Percentiles rank a stretch among this genome's conserved stretches.
phyloP scores from a whole-genome alignment of 2,329 filamentous ascomycete species.

The Polychaeton citri region DNA sequence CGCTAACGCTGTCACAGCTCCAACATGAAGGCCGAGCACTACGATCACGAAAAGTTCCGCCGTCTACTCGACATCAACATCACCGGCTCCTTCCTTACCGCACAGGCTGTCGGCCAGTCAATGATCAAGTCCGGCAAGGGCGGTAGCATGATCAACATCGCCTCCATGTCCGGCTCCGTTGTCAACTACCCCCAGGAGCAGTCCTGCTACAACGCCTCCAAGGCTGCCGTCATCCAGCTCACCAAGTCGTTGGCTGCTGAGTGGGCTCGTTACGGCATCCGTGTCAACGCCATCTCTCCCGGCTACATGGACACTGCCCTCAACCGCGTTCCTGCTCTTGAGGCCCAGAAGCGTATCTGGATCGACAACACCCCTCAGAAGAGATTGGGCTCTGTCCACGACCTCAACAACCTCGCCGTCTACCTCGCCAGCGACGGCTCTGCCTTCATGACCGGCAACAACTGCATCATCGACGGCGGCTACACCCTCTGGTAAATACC shows the following conservation, averaged over 20 bases:
- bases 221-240: constrained; percentile 66
- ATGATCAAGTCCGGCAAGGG: constrained; percentile 63
- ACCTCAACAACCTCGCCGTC: constrained; percentile 64
- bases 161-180: constrained; percentile 43
- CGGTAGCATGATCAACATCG: constrained; percentile 62
- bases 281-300: constrained; percentile 73
- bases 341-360: constrained; percentile 75
- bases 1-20: too few species aligned
- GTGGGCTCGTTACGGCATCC: constrained; percentile 70
- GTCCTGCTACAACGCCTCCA: constrained; percentile 71
- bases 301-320: constrained; percentile 79
- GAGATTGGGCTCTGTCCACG: constrained; percentile 58
- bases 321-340: constrained; percentile 64
- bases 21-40: constrained; percentile 70
- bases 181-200: constrained; percentile 55
- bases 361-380: constrained; percentile 59
- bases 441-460: constrained; percentile 64
- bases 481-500: constrained; percentile 44
- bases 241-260: constrained; percentile 71
- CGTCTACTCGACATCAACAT: constrained; percentile 72
- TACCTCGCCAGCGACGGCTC: constrained; percentile 63
- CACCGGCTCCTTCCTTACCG: constrained; percentile 64
- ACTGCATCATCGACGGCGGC: constrained; percentile 58
- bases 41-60: constrained; percentile 64
- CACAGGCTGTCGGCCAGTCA: constrained; percentile 38